phyloP scores from a whole-genome alignment of 2,329 filamentous ascomycete genomes.

The Orbilia ellipsospora region DNA sequence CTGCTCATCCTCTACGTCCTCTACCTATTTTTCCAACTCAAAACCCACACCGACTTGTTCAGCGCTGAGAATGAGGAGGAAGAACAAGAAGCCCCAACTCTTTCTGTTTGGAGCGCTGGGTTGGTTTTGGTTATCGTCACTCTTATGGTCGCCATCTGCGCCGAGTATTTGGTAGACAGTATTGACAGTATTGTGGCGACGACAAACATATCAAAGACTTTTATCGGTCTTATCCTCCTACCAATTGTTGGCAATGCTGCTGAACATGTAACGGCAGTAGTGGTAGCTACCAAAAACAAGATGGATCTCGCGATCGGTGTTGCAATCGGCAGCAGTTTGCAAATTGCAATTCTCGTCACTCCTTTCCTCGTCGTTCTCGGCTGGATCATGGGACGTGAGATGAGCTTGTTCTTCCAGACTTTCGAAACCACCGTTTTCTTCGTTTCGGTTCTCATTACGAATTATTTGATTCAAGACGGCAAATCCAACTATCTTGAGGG shows the following conservation, averaged over 20 bases:
- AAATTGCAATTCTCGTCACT: conserved; percentile 84
- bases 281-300: conserved; percentile 81
- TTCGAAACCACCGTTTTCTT: conserved; percentile 62
- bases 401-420: conserved; percentile 83
- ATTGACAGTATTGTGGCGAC: conserved; percentile 77
- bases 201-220: conserved; percentile 79
- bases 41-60: conserved; percentile 78
- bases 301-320: conserved; percentile 77
- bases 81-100: conserved; percentile 41
- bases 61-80: conserved; percentile 64
- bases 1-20: conserved; percentile 78
- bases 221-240: conserved; percentile 81
- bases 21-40: conserved; percentile 82
- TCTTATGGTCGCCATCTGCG: conserved; percentile 76
- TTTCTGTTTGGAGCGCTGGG: conserved; percentile 64
- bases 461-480: conserved; percentile 80
- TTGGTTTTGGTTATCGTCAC: conserved; percentile 77
- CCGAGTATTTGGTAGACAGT: conserved; percentile 80
- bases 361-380: conserved; percentile 82
- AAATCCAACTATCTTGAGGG: conserved; percentile 87
- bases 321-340: conserved; percentile 82
- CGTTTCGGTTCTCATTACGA: conserved; percentile 59
- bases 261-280: conserved; percentile 83
- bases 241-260: conserved; percentile 84
- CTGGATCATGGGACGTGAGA: conserved; percentile 77